phyloP scores from a whole-genome alignment of 1,284 basidiomycete genomes.

The Ganoderma sinense region DNA sequence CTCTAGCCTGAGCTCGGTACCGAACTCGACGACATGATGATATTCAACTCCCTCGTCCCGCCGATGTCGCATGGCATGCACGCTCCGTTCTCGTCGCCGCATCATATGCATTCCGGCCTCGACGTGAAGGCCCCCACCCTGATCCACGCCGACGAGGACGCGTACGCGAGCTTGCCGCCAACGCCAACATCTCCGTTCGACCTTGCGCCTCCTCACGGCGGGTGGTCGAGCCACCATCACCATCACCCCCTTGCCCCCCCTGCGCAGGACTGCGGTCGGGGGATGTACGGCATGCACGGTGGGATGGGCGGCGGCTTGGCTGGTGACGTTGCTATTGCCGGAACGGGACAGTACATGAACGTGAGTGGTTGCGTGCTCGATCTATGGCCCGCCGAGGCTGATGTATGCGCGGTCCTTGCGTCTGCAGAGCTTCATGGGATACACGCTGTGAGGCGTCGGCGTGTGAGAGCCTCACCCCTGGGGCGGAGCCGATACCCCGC shows the following conservation, averaged over 20 bases:
- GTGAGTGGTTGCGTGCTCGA: constrained; percentile 15
- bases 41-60: constrained; percentile 30
- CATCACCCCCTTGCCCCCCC: constrained; percentile 8
- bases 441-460: constrained; percentile 10
- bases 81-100: constrained; percentile 5
- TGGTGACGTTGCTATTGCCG: constrained; percentile 24
- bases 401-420: neutral
- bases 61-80: constrained; percentile 8
- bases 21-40: constrained; percentile 32
- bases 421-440: constrained; percentile 12
- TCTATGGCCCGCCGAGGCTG: neutral
- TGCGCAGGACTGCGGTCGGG: constrained; percentile 17
- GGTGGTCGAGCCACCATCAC: constrained; percentile 17
- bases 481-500: neutral
- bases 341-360: constrained; percentile 28
- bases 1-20: constrained; percentile 21
- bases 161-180: constrained; percentile 40
- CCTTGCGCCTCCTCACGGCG: constrained; percentile 24
- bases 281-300: constrained; percentile 19
- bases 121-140: constrained; percentile 33
- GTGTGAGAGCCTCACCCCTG: neutral
- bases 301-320: constrained; percentile 19
- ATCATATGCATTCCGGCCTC: constrained; percentile 12
- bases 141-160: constrained; percentile 39
- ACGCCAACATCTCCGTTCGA: constrained; percentile 39